These are phyloP conservation scores for Usnea hakonensis DNA, from an alignment of 495 filamentous ascomycete genomes.

Conservation along the genomic window DNA sequence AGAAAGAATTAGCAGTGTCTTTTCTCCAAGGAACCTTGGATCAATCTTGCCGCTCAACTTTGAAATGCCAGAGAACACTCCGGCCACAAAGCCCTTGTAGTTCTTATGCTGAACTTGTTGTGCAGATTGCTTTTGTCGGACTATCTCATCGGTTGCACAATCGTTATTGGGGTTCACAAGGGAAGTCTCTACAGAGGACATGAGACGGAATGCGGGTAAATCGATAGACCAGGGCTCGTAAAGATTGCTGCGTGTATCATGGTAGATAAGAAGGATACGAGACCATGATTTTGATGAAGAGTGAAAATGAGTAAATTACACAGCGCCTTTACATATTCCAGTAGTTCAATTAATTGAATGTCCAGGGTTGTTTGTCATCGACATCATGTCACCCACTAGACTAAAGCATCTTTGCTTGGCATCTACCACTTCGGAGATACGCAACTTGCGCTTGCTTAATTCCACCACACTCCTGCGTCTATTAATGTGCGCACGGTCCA, in stretches of 20 bases:
- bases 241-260: background rate
- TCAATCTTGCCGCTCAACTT: slow-evolving; percentile 68
- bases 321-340: background rate
- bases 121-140: slow-evolving; percentile 19
- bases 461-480: background rate
- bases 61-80: slow-evolving; percentile 85
- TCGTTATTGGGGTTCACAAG: slow-evolving; percentile 18
- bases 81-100: slow-evolving; percentile 92
- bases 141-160: slow-evolving; percentile 17
- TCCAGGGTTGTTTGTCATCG: background rate
- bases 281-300: background rate
- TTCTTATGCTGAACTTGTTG: slow-evolving; percentile 27
- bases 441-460: background rate
- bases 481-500: background rate
- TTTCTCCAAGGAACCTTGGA: background rate
- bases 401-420: no score
- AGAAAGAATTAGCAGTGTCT: background rate
- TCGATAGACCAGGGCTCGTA: background rate
- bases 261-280: background rate
- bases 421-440: background rate
- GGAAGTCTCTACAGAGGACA: slow-evolving; percentile 13
- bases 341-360: background rate
- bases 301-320: no score
- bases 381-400: background rate
- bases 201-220: background rate